Base-by-base conservation (phyloP, 2,329 filamentous ascomycete genomes). In the Nigrospora sphaerica region DNA sequence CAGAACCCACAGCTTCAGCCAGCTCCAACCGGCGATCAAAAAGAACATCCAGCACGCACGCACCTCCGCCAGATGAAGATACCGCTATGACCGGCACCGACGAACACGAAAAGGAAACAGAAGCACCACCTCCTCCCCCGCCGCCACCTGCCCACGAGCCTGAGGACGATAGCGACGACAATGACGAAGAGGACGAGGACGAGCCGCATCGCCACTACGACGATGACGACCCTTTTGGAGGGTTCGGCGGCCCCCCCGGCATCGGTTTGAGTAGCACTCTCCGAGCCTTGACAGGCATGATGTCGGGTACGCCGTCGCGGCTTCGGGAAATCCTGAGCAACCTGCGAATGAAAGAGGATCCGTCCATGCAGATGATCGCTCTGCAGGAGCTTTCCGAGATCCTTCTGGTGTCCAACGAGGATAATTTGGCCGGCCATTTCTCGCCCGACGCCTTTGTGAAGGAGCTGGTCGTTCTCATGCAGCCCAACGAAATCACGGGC, bases 391-490 rank as follows among this genome's bases (percentile, higher is more conserved):
- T 98, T 7, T 95, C 92, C 0, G 91, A 98, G 65, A 84, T 97
- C 45, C 73, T 98, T 6, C 74, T 98, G 31, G 88, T 98, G 34
- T 95, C 92, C 12, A 97, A 93, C 55, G 93, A 98, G 67, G 93
- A 98, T 62, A 96, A 95, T 54, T 77, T 98, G 12, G 88, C 92
- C 2, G 93, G 93, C 5, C 89, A 96, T 60, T 97, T 98, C 64
- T 88, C 88, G 1, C 89, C 93, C 2, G 93, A 98, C 67, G 80
- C 88, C 10, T 97, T 93, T 61, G 89, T 98, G 46, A 96, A 95
- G 68, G 93, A 98, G 67, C 74, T 98, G 44, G 90, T 98, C 41
- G 69, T 77, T 12, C 71, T 98, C 56, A 97, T 98, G 93, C 86
- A 95, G 57, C 86, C 88, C 3, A 88, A 88, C 60, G 89, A 95